Evolutionary conservation across 257 asterid genomes (phyloP).

Genomic region (Solanum etuberosum): DNA sequence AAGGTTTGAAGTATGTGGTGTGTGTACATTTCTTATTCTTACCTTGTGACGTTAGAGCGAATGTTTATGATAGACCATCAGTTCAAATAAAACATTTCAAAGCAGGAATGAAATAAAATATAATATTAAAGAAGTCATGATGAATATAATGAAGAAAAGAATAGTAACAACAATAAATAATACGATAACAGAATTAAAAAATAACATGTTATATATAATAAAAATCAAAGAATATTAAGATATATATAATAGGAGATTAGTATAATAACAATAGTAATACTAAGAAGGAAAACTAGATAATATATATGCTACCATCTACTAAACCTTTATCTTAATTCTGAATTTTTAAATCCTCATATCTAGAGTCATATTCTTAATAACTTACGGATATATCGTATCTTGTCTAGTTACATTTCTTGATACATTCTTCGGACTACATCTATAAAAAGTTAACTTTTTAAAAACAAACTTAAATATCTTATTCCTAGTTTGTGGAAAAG

Average conservation of each 20-base stretch:
- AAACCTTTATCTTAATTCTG: too few species aligned
- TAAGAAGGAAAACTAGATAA: too few species aligned
- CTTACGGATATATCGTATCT: background rate
- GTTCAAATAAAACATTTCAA: background rate
- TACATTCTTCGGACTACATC: background rate
- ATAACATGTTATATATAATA: background rate
- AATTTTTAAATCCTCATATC: too few species aligned
- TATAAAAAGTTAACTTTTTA: background rate
- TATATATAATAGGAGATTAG: too few species aligned
- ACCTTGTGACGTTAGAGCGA: background rate
- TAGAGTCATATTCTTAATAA: background rate
- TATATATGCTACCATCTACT: background rate
- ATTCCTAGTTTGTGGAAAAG: background rate
- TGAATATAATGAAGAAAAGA: background rate
- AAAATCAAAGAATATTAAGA: too few species aligned
- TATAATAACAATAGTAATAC: too few species aligned
- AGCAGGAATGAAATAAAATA: too few species aligned
- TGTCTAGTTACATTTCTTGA: too few species aligned
- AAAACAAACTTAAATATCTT: background rate
- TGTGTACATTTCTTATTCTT: background rate
- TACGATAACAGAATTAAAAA: background rate
- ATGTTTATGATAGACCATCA: too few species aligned
- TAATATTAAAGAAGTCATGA: background rate
- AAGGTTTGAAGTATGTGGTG: background rate
- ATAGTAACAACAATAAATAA: background rate